A percentile compares a stretch with the other conserved stretches of the same genome.
These are phyloP conservation scores for Irpex sp. DNA, from an alignment of 1,284 basidiomycete genomes.

Conservation along the genomic window DNA sequence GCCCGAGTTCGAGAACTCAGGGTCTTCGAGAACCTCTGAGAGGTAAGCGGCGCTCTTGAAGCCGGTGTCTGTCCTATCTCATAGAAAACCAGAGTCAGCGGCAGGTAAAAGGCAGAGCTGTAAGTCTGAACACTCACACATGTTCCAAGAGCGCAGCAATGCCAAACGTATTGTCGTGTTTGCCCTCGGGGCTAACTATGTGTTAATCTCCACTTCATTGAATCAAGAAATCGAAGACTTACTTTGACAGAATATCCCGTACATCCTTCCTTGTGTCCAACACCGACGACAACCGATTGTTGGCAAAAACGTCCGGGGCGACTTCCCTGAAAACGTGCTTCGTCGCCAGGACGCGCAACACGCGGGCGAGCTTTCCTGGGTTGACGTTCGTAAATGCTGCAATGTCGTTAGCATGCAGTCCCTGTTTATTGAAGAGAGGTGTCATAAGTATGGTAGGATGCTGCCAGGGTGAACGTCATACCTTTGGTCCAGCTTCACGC, in stretches of 20 bases:
- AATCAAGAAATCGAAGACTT: too few species aligned
- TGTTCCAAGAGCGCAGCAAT: neutral
- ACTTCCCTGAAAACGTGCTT: conserved; percentile 41
- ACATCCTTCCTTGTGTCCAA: conserved; percentile 37
- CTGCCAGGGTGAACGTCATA: neutral
- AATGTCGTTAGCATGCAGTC: conserved; percentile 33
- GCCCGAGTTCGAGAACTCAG: conserved; percentile 24
- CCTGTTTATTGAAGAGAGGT: conserved; percentile 16
- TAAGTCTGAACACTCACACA: neutral
- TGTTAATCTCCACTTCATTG: too few species aligned
- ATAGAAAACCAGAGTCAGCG: neutral
- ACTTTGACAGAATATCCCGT: neutral
- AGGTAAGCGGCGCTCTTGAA: conserved; percentile 32
- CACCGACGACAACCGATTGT: conserved; percentile 37
- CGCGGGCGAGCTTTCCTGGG: conserved; percentile 32
- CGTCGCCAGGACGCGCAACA: conserved; percentile 36
- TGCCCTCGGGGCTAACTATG: neutral
- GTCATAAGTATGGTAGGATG: neutral
- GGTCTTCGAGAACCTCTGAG: conserved; percentile 31
- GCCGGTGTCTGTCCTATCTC: conserved; percentile 31
- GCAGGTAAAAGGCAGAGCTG: neutral
- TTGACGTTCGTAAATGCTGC: conserved; percentile 27
- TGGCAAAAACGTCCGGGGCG: conserved; percentile 37
- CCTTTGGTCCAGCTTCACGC: neutral
- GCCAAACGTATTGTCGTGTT: neutral